Evolutionary conservation across 129 eudicot species (phyloP), one percentile per base, ranked within the genome.

Genomic region (Chrysanthemum makinoi): DNA sequence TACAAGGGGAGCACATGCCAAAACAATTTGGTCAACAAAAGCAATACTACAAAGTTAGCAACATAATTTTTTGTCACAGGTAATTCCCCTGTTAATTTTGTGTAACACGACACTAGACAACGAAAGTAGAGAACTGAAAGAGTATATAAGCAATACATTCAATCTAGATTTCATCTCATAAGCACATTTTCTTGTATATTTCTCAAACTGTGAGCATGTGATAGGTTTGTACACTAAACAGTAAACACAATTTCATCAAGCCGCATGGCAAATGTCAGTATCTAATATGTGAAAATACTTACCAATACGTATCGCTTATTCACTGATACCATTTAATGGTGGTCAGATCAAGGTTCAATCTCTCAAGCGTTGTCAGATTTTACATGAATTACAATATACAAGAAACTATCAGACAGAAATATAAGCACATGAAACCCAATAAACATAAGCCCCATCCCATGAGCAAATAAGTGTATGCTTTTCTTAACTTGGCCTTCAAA

Each of bases 391-490:
- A n/a, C 7, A 18, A 15, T 11, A 28, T 26, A 46, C 59, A 53
- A 44, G 59, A 58, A 59, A 24, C 64, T 43, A 65, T 11, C 22
- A 65, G 5, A 11, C 14, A 2, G 16, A 26, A 59, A 55, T n/a
- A 75, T 20, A 75, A 30, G 47, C 72, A 75, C 30, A 13, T 26
- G 10, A 52, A 16, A 75, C 62, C 80, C 13, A 59, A 69, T 39
- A 54, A n/a, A 16, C 30, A 16, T 8, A 65, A 75, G 53, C 24
- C 11, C 4, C 12, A 1, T 28, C 44, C 74, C 44, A 48, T 0
- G 28, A 55, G 30, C 15, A 10, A 47, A 48, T 67, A 24, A 7
- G 30, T 9, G 4, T 75, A 18, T 18, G 54, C 1, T 67, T 75
- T 68, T 26, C 68, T 46, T 58, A 58, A 48, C 30, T 68, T 67